Evolutionary conservation across 192 early-diverging fungal species (phyloP).

Genomic region (Globomyces pollinis-pini): DNA sequence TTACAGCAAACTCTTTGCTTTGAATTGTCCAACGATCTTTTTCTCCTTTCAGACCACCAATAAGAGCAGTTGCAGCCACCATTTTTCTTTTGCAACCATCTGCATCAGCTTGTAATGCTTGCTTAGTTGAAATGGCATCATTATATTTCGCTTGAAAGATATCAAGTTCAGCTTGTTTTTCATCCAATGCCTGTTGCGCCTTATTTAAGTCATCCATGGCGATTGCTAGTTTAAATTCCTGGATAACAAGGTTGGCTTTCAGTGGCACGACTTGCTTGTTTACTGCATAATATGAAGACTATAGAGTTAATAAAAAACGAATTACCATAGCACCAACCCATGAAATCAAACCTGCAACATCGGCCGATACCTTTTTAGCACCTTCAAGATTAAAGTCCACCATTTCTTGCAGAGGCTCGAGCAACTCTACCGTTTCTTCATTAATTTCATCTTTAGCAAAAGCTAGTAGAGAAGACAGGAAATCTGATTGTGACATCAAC

Average conservation of each 20-base stretch:
- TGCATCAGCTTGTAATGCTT: conserved; percentile 54
- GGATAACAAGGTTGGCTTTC: conserved; percentile 59
- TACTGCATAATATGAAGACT: conserved; percentile 46
- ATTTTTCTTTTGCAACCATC: conserved; percentile 58
- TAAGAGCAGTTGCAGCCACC: conserved; percentile 54
- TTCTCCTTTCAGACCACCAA: conserved; percentile 54
- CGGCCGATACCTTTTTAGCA: conserved; percentile 61
- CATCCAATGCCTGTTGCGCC: conserved; percentile 48
- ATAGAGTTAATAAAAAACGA: neutral
- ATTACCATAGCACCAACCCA: conserved; percentile 52
- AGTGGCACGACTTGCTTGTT: conserved; percentile 62
- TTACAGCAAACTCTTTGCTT: conserved; percentile 54
- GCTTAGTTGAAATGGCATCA: conserved; percentile 47
- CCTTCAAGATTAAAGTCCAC: conserved; percentile 61
- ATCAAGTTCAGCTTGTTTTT: conserved; percentile 60
- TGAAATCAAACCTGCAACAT: conserved; percentile 57
- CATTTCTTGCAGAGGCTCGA: conserved; percentile 55
- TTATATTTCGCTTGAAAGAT: conserved; percentile 58
- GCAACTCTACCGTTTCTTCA: conserved; percentile 53
- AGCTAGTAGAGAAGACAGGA: conserved; percentile 46
- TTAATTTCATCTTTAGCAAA: conserved; percentile 62
- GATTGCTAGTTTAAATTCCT: conserved; percentile 48
- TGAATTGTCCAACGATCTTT: conserved; percentile 62
- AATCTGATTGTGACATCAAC: conserved; percentile 52
- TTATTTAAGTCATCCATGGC: conserved; percentile 53